Evolutionary conservation across 495 filamentous ascomycete species (phyloP), one percentile per base, ranked within the genome.

Genomic region (Tuber microsphaerosporum): DNA sequence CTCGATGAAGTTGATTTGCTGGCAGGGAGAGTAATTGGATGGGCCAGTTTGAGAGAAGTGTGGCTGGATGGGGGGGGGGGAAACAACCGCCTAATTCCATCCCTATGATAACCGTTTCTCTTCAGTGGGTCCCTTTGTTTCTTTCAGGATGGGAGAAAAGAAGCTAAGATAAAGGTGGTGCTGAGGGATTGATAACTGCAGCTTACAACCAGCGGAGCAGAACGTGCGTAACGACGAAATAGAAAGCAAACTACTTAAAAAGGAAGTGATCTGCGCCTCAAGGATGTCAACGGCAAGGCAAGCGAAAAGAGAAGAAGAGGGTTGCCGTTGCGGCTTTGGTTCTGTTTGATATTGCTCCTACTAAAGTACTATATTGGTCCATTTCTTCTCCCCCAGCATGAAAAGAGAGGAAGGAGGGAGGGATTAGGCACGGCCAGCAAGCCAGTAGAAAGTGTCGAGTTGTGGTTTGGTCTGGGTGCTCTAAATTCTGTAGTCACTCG

Each of bases 381-480:
- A 8, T 34, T 34, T 65, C 14, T 65, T 17, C 56, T 6, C 26
- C 51, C 39, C 26, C 51, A 37, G n/a, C n/a, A 65, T 31, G 56
- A 17, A 17, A 65, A 34, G 56, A 4, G 26, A 17, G 14, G 56
- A 31, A 34, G n/a, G 51, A 61, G 56, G 56, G 56, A 56, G 56
- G 56, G 56, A 65, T 65, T 65, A 65, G n/a, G 56, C 56, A 65
- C 56, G 56, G 56, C 26, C 56, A 65, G 31, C 56, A 17, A 34
- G 14, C 26, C 17, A 31, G 26, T 26, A 17, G 56, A 65, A 34
- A 17, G 56, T 34, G 34, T 65, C 34, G 56, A 19, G 56, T 65
- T 65, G 56, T 34, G 56, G 56, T 16, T 65, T 65, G 56, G 56
- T 34, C 56, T 65, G 31, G 56, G 56, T 65, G 34, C 56, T 65